These are phyloP conservation scores for Voacanga thouarsii DNA, from an alignment of 257 asterid genomes.

Conservation along the genomic window DNA sequence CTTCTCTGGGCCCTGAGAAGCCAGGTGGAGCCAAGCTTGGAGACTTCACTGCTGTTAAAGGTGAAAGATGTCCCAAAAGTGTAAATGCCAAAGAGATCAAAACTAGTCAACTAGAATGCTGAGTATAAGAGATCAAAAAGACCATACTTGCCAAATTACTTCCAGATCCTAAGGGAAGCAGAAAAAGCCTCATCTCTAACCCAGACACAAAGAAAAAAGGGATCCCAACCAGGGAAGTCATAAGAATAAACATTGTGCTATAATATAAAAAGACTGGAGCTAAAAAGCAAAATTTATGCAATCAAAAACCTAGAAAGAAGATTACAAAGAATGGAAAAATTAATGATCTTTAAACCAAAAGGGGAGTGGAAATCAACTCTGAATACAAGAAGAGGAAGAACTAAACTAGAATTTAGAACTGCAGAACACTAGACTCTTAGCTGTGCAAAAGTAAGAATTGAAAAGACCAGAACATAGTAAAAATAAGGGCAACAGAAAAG, in stretches of 20 bases:
- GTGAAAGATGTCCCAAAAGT: constrained; percentile 11
- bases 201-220: neutral
- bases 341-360: neutral
- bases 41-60: constrained; percentile 50
- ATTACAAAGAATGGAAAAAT: neutral
- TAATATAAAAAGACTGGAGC: neutral
- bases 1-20: constrained; percentile 65
- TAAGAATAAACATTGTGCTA: neutral
- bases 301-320: neutral
- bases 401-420: neutral
- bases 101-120: neutral
- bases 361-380: neutral
- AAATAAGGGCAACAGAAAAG: neutral
- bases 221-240: neutral
- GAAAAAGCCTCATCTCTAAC: neutral
- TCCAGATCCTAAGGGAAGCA: neutral
- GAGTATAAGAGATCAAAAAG: neutral
- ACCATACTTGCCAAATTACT: neutral
- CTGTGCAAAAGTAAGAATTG: neutral
- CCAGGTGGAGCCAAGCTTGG: constrained; percentile 85
- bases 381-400: neutral
- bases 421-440: neutral
- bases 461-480: neutral
- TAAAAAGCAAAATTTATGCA: neutral
- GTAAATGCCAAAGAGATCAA: neutral